Conservation (phyloP, 108 stramenopile genomes). For the Poteriospumella lacustris region DNA sequence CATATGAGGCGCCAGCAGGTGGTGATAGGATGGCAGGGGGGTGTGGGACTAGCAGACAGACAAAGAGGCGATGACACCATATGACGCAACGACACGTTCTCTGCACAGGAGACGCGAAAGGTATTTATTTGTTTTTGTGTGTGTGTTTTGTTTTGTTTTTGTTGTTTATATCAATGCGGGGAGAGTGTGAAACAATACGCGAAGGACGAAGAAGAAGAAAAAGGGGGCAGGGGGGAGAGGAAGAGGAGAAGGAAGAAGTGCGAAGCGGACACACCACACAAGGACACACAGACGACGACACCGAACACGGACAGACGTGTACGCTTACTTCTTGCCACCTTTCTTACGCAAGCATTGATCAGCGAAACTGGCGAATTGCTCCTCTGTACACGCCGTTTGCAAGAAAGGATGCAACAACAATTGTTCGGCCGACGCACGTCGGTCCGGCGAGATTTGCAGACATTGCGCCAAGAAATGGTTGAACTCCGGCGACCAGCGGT, state of each 20-base stretch:
- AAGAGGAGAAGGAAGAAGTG: not conserved
- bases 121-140: not conserved
- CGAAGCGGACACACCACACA: not conserved
- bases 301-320: not conserved
- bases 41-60: no score
- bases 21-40: no score
- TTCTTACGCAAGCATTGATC: not conserved
- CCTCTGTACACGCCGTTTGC: slow-evolving; percentile 45
- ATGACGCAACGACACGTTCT: no score
- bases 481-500: slow-evolving; percentile 50
- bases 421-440: slow-evolving; percentile 57
- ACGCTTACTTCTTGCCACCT: not conserved
- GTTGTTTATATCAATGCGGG: not conserved
- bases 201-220: not conserved
- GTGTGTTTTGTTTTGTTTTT: not conserved
- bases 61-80: no score
- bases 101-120: not conserved
- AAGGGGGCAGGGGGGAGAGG: not conserved
- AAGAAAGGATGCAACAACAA: slow-evolving; percentile 63
- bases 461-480: slow-evolving; percentile 54
- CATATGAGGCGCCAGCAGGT: no score
- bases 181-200: not conserved
- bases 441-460: slow-evolving; percentile 38
- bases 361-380: slow-evolving; percentile 50
- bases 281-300: not conserved